These are phyloP conservation scores for Claviceps purpurea DNA, from an alignment of 2,329 filamentous ascomycete genomes.

Conservation along the genomic window DNA sequence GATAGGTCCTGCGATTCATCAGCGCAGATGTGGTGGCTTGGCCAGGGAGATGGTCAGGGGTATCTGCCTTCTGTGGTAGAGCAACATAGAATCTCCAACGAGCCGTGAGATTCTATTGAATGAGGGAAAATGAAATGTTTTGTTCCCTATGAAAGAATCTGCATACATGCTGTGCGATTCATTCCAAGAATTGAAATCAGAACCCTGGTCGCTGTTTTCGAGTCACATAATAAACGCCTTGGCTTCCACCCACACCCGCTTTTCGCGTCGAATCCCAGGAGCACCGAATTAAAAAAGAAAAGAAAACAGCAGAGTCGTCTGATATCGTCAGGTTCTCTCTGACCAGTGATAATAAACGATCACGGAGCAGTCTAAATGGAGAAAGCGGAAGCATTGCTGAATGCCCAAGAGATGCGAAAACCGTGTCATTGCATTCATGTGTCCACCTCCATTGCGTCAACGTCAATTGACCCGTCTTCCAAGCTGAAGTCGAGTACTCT, in stretches of 20 bases:
- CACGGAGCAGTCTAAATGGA: neutral
- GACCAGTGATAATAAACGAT: neutral
- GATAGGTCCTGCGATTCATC: neutral
- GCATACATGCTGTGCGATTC: neutral
- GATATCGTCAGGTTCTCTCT: neutral
- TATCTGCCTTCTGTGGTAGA: neutral
- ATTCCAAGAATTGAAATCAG: neutral
- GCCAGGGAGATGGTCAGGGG: neutral
- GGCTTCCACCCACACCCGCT: neutral
- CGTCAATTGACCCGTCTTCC: constrained; percentile 30
- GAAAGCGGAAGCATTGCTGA: neutral
- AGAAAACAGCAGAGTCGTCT: neutral
- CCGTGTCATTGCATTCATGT: constrained; percentile 9
- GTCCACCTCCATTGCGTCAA: constrained; percentile 30
- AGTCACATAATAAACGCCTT: neutral
- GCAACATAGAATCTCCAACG: neutral
- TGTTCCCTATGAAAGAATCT: neutral
- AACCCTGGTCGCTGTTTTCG: neutral
- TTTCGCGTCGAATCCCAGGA: neutral
- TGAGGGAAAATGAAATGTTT: neutral
- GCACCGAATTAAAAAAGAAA: neutral
- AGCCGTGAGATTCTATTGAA: neutral
- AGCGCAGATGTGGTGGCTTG: neutral
- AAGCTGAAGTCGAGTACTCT: constrained; percentile 55
- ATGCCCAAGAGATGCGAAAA: neutral